Evolutionary conservation across 257 asterid species (phyloP).

Genomic region (Ilex asprella): DNA sequence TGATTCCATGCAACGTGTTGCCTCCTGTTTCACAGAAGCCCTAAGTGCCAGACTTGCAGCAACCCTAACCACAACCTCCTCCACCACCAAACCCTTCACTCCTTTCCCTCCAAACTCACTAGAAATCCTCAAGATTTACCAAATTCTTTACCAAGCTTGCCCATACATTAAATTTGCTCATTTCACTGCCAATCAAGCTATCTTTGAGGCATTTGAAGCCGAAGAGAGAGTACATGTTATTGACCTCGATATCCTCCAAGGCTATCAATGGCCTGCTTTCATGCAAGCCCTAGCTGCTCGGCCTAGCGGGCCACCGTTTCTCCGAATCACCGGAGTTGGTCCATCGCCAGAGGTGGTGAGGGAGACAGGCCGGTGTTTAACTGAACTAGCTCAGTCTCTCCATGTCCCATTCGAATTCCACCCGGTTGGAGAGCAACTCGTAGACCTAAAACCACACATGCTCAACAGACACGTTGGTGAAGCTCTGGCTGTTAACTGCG

Average conservation of each 20-base stretch:
- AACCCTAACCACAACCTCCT: constrained; percentile 41
- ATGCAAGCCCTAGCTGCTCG: constrained; percentile 85
- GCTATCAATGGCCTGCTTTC: constrained; percentile 92
- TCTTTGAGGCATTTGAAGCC: constrained; percentile 70
- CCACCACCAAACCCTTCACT: constrained; percentile 34
- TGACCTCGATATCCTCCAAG: constrained; percentile 80
- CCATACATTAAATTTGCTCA: constrained; percentile 82
- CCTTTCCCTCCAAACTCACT: constrained; percentile 65
- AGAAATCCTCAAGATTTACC: constrained; percentile 79
- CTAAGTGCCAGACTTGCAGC: constrained; percentile 59
- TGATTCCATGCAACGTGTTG: constrained; percentile 82
- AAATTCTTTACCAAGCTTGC: constrained; percentile 82
- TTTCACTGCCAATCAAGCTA: constrained; percentile 82
- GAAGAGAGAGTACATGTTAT: constrained; percentile 70
- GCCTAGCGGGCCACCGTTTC: constrained; percentile 76
- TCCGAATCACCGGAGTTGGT: constrained; percentile 81
- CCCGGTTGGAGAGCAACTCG: constrained; percentile 63
- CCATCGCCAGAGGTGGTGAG: constrained; percentile 47
- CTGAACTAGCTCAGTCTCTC: constrained; percentile 67
- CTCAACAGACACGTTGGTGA: constrained; percentile 73
- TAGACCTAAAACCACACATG: constrained; percentile 74
- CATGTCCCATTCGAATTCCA: constrained; percentile 76
- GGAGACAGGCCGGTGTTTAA: constrained; percentile 64
- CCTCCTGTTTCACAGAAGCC: constrained; percentile 73
- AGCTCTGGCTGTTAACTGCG: constrained; percentile 76